phyloP scores from a whole-genome alignment of 2,329 filamentous ascomycete species.

The Nannizziopsis arthrosporioides region DNA sequence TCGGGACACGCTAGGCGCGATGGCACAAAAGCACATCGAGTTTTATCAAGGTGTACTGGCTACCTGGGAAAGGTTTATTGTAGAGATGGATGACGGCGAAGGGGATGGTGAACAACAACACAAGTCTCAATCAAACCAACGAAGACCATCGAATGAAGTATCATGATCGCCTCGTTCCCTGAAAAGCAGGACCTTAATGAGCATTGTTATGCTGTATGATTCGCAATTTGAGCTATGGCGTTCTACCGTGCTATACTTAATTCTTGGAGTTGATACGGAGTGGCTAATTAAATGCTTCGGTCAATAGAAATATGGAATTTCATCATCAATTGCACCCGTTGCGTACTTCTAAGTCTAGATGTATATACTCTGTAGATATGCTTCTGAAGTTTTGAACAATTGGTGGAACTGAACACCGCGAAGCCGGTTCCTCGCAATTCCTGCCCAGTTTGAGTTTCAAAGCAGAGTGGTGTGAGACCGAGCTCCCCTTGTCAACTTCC shows the following conservation, averaged over 20 bases:
- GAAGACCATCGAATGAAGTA: conserved; percentile 5
- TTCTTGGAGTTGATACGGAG: too few species aligned
- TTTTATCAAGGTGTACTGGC: conserved; percentile 73
- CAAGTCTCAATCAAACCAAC: conserved; percentile 1
- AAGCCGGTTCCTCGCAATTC: too few species aligned
- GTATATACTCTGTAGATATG: too few species aligned
- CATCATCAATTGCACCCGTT: too few species aligned
- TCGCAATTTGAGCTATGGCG: conserved; percentile 5
- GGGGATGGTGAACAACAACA: conserved; percentile 11
- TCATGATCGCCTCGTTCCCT: background rate
- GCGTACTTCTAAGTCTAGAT: too few species aligned
- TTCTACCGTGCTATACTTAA: background rate
- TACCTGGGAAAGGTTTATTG: conserved; percentile 82
- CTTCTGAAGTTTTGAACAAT: too few species aligned
- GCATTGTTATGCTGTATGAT: conserved; percentile 4
- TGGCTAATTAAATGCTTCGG: too few species aligned
- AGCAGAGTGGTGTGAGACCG: too few species aligned
- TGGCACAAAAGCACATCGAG: conserved; percentile 74
- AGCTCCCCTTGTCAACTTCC: background rate
- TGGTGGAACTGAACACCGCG: too few species aligned
- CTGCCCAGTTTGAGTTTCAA: too few species aligned
- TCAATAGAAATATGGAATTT: too few species aligned
- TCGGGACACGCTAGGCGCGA: conserved; percentile 66
- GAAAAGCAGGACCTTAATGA: background rate
- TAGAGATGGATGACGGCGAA: conserved; percentile 57